Percentiles rank a stretch among this genome's conserved stretches.
Conservation (phyloP, 805 yeast species). For the Spathaspora hagerdaliae region DNA sequence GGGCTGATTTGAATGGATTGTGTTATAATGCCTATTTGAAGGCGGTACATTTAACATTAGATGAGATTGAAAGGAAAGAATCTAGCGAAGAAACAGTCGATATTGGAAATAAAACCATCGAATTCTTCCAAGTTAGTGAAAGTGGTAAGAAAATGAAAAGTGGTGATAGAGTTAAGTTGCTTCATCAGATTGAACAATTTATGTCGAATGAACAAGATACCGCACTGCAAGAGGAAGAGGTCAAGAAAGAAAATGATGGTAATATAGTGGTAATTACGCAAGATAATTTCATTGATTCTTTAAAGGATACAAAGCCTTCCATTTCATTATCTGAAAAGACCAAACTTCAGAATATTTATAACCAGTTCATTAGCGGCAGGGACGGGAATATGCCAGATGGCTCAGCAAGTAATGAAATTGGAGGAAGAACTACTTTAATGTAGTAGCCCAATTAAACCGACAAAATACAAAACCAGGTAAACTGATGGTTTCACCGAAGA, state of each 20-base stretch:
- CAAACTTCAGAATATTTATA: constrained; percentile 62
- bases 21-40: constrained; percentile 87
- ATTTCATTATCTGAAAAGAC: constrained; percentile 68
- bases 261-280: constrained; percentile 43
- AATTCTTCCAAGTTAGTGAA: constrained; percentile 41
- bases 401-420: constrained; percentile 70
- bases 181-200: constrained; percentile 41
- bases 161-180: constrained; percentile 36
- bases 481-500: no score
- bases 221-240: constrained; percentile 4
- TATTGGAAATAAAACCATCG: constrained; percentile 17
- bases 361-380: constrained; percentile 68
- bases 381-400: constrained; percentile 91
- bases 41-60: constrained; percentile 73
- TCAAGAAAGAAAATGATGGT: constrained; percentile 8
- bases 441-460: constrained; percentile 31
- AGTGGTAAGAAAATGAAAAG: constrained; percentile 23
- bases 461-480: no score
- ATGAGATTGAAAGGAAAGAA: constrained; percentile 39
- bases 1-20: constrained; percentile 92
- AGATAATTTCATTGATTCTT: constrained; percentile 57
- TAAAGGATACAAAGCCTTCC: constrained; percentile 81
- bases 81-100: constrained; percentile 12
- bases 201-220: constrained; percentile 13
- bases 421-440: constrained; percentile 82